Evolutionary conservation across 164 flowering plant genomes (phyloP).

Genomic region (Santalum album): DNA sequence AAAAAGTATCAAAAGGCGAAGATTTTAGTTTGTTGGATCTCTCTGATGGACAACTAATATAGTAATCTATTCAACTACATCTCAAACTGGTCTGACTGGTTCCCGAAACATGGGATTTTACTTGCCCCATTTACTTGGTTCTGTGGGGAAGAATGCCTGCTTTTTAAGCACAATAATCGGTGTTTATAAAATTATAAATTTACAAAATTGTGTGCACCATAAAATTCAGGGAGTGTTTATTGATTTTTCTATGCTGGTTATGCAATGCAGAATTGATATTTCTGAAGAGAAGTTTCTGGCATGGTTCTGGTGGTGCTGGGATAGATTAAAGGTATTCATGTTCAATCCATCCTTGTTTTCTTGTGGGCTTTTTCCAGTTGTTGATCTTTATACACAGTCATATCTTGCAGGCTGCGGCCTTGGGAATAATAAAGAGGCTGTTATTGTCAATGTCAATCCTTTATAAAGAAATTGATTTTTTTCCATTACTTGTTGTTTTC

Average conservation of each 20-base stretch:
- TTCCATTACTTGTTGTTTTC: no score
- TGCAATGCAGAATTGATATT: conserved; percentile 63
- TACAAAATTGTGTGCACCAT: not conserved
- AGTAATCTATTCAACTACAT: not conserved
- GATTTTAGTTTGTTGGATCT: not conserved
- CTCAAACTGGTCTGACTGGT: not conserved
- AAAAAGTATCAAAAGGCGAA: not conserved
- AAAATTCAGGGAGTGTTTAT: not conserved
- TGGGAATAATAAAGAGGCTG: no score
- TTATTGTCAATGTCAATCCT: no score
- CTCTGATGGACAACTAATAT: not conserved
- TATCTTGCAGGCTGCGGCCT: no score
- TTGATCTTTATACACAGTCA: not conserved
- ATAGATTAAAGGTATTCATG: conserved; percentile 62
- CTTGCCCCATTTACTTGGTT: not conserved
- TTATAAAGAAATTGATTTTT: no score
- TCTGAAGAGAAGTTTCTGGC: conserved; percentile 82
- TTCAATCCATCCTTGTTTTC: not conserved
- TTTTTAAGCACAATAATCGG: not conserved
- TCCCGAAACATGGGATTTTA: not conserved
- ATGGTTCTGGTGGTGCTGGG: conserved; percentile 97
- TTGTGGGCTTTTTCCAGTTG: not conserved
- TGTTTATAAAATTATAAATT: not conserved
- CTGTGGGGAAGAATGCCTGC: not conserved
- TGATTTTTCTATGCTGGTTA: conserved; percentile 4